Percentiles rank a stretch among this genome's conserved stretches.
phyloP scores from a whole-genome alignment of 2,329 filamentous ascomycete species.

The Teratosphaeria destructans region DNA sequence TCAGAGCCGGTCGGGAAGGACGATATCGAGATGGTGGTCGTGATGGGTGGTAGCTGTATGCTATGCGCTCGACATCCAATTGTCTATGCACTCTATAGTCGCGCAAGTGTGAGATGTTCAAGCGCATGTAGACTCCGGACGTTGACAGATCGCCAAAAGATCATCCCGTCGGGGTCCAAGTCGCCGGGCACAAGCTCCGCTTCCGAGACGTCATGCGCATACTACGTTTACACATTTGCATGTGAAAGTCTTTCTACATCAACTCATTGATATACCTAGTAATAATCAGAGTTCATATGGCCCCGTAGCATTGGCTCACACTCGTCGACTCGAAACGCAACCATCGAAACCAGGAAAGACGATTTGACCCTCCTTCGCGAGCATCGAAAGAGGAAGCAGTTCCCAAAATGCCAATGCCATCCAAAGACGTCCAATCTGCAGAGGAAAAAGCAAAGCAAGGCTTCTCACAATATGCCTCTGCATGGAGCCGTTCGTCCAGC shows the following conservation, averaged over 20 bases:
- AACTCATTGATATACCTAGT: not conserved
- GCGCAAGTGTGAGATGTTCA: not conserved
- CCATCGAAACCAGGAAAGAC: not conserved
- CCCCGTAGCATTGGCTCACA: conserved; percentile 6
- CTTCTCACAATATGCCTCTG: conserved; percentile 35
- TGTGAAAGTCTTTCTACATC: not conserved
- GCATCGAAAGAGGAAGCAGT: not conserved
- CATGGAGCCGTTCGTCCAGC: conserved; percentile 40
- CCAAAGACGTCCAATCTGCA: conserved; percentile 21
- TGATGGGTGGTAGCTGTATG: not conserved
- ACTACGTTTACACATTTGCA: not conserved
- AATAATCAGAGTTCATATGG: conserved; percentile 1
- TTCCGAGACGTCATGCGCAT: not conserved
- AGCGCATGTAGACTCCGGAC: not conserved
- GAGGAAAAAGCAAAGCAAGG: conserved; percentile 30
- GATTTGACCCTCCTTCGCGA: not conserved
- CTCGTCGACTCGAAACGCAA: not conserved
- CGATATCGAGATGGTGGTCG: not conserved
- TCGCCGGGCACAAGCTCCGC: not conserved
- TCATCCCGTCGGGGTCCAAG: not conserved
- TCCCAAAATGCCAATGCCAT: conserved; percentile 30
- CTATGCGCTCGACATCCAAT: not conserved
- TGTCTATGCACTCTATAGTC: not conserved
- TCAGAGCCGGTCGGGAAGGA: not conserved
- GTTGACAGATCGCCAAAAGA: not conserved